Percentiles rank a stretch among this genome's conserved stretches.
These are phyloP conservation scores for Colletotrichum scovillei DNA, from an alignment of 2,329 filamentous ascomycete species.

Conservation along the genomic window DNA sequence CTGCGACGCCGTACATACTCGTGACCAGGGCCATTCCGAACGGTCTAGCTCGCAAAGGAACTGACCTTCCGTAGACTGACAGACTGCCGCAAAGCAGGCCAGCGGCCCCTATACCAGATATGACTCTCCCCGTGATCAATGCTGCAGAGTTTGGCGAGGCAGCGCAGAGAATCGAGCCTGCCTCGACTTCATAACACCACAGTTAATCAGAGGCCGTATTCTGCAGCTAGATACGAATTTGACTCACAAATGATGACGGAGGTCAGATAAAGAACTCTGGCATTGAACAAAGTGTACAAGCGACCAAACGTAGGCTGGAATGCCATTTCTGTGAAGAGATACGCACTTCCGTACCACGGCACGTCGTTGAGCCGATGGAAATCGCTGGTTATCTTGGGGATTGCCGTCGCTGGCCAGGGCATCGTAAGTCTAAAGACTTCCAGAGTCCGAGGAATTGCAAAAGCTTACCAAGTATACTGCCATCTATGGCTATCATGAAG, in stretches of 20 bases:
- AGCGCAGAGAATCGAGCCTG: neutral
- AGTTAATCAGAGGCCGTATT: neutral
- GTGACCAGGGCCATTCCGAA: neutral
- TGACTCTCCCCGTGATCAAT: neutral
- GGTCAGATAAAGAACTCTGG: slow-evolving; percentile 41
- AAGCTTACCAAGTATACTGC: neutral
- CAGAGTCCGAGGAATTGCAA: no score
- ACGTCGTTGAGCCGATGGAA: slow-evolving; percentile 64
- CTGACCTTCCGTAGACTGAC: neutral
- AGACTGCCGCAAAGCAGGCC: neutral
- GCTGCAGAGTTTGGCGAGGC: neutral
- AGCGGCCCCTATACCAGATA: neutral
- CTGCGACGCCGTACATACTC: neutral
- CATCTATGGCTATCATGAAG: slow-evolving; percentile 7
- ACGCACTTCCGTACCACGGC: slow-evolving; percentile 66
- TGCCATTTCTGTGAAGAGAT: slow-evolving; percentile 42
- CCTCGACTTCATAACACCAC: neutral
- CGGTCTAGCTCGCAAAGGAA: neutral
- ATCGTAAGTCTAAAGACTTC: neutral
- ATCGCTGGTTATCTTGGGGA: slow-evolving; percentile 60
- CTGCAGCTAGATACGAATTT: no score
- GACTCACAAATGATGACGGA: slow-evolving; percentile 44
- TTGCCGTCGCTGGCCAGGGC: slow-evolving; percentile 42
- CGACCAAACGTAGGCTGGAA: neutral
- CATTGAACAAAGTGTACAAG: slow-evolving; percentile 10